A percentile compares a stretch with the other conserved stretches of the same genome.
Evolutionary conservation across 371 early-diverging fungal species (phyloP).

Genomic region (Mucor racemosus): DNA sequence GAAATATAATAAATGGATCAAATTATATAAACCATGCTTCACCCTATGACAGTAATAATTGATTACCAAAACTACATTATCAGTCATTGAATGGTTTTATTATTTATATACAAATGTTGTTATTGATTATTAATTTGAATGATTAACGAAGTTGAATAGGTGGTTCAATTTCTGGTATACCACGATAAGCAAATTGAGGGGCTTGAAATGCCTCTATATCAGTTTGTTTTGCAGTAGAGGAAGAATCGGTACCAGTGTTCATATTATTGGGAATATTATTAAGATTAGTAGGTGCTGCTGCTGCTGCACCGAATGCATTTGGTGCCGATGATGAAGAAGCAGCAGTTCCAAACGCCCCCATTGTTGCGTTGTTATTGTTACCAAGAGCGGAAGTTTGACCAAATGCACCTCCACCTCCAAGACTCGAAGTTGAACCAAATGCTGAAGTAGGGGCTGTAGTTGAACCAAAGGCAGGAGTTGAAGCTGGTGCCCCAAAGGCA

Average conservation of each 20-base stretch:
- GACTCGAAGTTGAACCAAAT: constrained; percentile 14
- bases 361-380: constrained; percentile 5
- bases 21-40: not conserved
- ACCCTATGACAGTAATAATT: not conserved
- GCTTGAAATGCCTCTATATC: constrained; percentile 47
- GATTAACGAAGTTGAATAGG: constrained; percentile 38
- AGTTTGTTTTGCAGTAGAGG: not conserved
- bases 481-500: constrained; percentile 22
- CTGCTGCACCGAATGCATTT: constrained; percentile 25
- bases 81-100: not conserved
- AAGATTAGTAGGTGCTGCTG: not conserved
- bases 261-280: not conserved
- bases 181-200: constrained; percentile 39
- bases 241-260: constrained; percentile 16
- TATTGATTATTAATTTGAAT: constrained; percentile 6
- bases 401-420: constrained; percentile 23
- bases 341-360: constrained; percentile 17
- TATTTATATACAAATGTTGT: not conserved
- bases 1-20: too few relatives aligned
- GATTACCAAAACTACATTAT: not conserved
- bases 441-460: constrained; percentile 19
- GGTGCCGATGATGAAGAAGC: constrained; percentile 19
- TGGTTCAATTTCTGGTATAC: constrained; percentile 58
- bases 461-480: constrained; percentile 34
- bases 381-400: constrained; percentile 28